phyloP scores from a whole-genome alignment of 306 rosid genomes.

The Rosa lucieae region DNA sequence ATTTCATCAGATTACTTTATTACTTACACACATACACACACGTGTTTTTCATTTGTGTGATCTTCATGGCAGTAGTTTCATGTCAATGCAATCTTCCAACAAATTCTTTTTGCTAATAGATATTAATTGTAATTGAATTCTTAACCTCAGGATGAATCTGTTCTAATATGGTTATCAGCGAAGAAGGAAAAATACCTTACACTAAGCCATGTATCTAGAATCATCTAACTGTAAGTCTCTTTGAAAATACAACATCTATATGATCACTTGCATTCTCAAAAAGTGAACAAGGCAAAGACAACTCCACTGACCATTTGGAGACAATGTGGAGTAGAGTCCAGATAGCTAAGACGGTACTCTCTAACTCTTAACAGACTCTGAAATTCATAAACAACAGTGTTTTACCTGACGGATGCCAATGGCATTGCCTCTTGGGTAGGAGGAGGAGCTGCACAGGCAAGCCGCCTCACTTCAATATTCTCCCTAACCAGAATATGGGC shows the following conservation, averaged over 20 bases:
- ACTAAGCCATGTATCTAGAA: slow-evolving; percentile 89
- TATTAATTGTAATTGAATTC: slow-evolving; percentile 27
- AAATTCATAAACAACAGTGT: too few species aligned
- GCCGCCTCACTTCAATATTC: too few species aligned
- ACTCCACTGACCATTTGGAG: too few species aligned
- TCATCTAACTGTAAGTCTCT: slow-evolving; percentile 77
- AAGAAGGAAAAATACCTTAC: slow-evolving; percentile 94
- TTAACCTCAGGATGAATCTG: slow-evolving; percentile 86
- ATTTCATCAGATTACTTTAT: not conserved
- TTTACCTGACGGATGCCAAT: too few species aligned
- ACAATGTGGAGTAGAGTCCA: too few species aligned
- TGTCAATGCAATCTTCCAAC: slow-evolving; percentile 8
- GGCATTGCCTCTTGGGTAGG: too few species aligned
- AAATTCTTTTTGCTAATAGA: slow-evolving; percentile 22
- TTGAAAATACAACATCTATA: not conserved
- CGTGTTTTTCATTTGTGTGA: not conserved
- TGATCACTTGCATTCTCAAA: too few species aligned
- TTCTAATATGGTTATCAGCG: slow-evolving; percentile 97
- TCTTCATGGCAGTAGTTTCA: not conserved
- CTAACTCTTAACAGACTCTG: too few species aligned
- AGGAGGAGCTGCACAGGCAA: too few species aligned
- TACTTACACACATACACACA: not conserved
- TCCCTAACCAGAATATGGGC: too few species aligned
- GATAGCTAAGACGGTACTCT: too few species aligned
- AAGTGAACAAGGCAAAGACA: too few species aligned